phyloP scores from a whole-genome alignment of 306 rosid genomes.

The Dicorynia guianensis region DNA sequence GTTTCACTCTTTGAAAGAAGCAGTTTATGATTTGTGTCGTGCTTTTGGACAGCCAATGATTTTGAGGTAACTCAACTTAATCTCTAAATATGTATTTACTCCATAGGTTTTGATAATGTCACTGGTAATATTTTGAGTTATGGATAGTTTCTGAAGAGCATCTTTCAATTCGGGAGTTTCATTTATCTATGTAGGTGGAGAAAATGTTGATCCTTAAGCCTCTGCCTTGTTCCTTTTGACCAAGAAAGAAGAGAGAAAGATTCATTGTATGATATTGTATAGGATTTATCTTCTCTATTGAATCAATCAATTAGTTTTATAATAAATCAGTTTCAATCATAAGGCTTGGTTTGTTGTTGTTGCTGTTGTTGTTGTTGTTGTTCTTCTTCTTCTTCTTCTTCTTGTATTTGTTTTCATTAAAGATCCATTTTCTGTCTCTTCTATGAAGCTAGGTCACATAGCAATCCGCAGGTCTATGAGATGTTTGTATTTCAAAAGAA shows the following conservation, averaged over 20 bases:
- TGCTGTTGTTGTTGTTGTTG: too few species aligned
- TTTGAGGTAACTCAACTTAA: slow-evolving; percentile 48
- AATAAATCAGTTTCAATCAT: too few species aligned
- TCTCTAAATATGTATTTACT: neutral
- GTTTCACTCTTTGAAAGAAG: slow-evolving; percentile 59
- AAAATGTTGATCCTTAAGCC: neutral
- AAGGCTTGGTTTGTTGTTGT: too few species aligned
- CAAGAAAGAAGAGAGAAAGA: neutral
- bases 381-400: neutral
- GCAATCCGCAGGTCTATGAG: neutral
- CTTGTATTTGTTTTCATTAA: neutral
- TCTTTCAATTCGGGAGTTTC: neutral
- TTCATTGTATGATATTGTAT: neutral
- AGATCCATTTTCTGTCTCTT: neutral
- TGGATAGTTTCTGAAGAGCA: neutral
- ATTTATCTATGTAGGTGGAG: neutral
- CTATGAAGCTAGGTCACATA: neutral
- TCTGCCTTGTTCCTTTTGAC: neutral
- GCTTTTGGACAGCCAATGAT: slow-evolving; percentile 60
- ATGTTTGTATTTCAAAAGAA: neutral
- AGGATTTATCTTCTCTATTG: neutral
- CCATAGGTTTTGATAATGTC: neutral
- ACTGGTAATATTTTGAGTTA: neutral
- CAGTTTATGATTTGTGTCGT: slow-evolving; percentile 49
- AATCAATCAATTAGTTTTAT: neutral